A percentile compares a stretch with the other conserved stretches of the same genome.
Conservation (phyloP, 305 asterid genomes). For the Coffea humblotiana region DNA sequence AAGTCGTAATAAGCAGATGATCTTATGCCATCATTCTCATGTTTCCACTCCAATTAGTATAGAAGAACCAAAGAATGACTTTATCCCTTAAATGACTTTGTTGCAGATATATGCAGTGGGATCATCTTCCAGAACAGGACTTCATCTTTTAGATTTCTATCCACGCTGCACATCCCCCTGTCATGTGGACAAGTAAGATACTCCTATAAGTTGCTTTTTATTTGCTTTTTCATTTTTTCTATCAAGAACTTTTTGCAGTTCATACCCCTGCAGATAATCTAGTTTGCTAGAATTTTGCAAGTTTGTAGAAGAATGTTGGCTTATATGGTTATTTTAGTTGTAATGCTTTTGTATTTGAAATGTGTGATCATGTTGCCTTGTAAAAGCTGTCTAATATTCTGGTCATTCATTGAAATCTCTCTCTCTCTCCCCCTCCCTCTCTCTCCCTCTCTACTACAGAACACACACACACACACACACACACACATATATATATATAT, state of each 20-base stretch:
- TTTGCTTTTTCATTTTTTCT: conserved; percentile 5
- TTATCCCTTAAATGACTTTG: not conserved
- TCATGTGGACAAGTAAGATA: conserved; percentile 68
- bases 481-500: no score
- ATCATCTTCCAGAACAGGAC: conserved; percentile 66
- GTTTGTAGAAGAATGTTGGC: not conserved
- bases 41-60: not conserved
- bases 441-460: not conserved
- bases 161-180: conserved; percentile 74
- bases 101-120: conserved; percentile 82
- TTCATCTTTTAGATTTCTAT: conserved; percentile 87
- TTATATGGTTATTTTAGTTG: not conserved
- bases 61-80: not conserved
- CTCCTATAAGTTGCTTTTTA: conserved; percentile 15
- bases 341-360: not conserved
- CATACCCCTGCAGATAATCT: not conserved
- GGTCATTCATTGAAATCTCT: not conserved
- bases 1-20: not conserved
- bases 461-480: no score
- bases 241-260: conserved; percentile 7
- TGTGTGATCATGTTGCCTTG: not conserved
- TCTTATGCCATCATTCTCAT: not conserved
- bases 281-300: conserved; percentile 8
- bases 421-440: not conserved
- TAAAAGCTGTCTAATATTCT: not conserved